Evolutionary conservation across 257 asterid species (phyloP), one percentile per base, ranked within the genome.

Genomic region (Solanum pimpinellifolium): DNA sequence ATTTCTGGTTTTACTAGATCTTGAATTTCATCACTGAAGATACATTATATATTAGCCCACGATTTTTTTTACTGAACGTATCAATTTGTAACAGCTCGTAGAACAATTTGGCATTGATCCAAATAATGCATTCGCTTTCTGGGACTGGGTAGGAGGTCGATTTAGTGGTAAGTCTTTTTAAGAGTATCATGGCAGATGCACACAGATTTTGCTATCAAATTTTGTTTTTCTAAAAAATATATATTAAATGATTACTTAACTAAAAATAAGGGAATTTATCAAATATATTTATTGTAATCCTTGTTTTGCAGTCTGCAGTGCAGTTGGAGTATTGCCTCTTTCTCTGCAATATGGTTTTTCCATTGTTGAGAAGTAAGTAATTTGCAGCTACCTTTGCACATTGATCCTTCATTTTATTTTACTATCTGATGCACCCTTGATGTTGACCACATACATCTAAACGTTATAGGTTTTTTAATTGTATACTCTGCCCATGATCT

Each of bases 141-240:
- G 99, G 99, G 99, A 97, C 88, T 97, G 99, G 99, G 99, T 97
- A 46, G 99, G 99, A 92, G 99, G 99, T 84, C 98, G 99, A 89
- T 96, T 95, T 88, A 97, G 99, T 66, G 99, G 99, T 94, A 92
- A 86, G 94, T 88, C 85, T 87, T 81, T 70, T 77, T 83, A 33
- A 35, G 47, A 23, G 84, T 84, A 89, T 87, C 37, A 37, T 80
- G 85, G 74, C 88, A 75, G 42, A 9, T 62, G 42, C 86, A 85
- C 84, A 86, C 11, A 49, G n/a, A 49, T 49, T 81, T 46, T 49
- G 16, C 85, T 80, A 31, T 81, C 85, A 49, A 81, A 52, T 47
- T 49, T 29, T 7, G 14, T 2, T 49, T 3, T 0, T 73, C 20
- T 9, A 31, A 33, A 31, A 33, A 33, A 31, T 62, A 18, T 13